phyloP scores from a whole-genome alignment of 306 rosid genomes.

The Sicyos edulis region DNA sequence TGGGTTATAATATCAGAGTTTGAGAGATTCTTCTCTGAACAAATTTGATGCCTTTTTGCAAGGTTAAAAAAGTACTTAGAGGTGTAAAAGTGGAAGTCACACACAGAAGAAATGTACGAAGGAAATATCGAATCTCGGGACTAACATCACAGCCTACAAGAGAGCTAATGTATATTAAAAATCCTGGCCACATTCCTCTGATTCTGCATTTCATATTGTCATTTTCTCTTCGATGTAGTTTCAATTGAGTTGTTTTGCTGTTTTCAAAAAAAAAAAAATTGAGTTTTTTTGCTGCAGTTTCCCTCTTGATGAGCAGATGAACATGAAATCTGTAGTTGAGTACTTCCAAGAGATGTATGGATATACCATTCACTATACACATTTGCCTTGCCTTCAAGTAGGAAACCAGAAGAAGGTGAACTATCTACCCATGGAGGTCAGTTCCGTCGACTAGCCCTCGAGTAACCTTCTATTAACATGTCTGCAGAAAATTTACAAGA shows the following conservation, averaged over 20 bases:
- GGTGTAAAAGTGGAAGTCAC: constrained; percentile 96
- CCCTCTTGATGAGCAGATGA: constrained; percentile 90
- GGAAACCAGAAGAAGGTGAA: constrained; percentile 83
- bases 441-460: not conserved
- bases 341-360: constrained; percentile 77
- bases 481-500: not conserved
- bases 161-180: constrained; percentile 65
- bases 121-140: constrained; percentile 88
- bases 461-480: not conserved
- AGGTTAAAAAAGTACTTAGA: constrained; percentile 86
- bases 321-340: constrained; percentile 85
- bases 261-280: no score
- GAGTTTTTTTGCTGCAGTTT: constrained; percentile 41
- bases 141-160: constrained; percentile 83
- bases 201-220: constrained; percentile 3
- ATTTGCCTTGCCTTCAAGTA: constrained; percentile 94
- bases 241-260: constrained; percentile 5
- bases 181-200: not conserved
- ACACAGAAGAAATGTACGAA: constrained; percentile 83
- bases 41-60: constrained; percentile 4
- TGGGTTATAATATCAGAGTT: constrained; percentile 5
- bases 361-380: constrained; percentile 66
- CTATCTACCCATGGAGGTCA: constrained; percentile 94
- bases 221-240: not conserved
- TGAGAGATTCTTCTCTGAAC: not conserved